phyloP scores from a whole-genome alignment of 257 asterid species.

The Vinca minor region DNA sequence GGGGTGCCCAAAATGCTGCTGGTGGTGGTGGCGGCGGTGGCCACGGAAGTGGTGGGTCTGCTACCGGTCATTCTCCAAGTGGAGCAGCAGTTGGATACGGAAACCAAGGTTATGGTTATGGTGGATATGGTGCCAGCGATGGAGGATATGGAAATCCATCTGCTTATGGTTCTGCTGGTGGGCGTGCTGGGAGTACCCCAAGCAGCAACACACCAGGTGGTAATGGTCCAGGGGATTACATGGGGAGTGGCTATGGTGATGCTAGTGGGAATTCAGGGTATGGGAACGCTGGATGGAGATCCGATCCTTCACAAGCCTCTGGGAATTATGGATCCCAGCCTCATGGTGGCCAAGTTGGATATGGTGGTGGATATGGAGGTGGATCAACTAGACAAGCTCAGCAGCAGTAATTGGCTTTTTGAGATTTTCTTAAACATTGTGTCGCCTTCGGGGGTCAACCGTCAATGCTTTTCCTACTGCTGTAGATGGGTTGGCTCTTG shows the following conservation, averaged over 20 bases:
- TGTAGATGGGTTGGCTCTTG: slow-evolving; percentile 40
- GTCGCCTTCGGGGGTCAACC: slow-evolving; percentile 18
- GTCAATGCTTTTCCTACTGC: slow-evolving; percentile 20
- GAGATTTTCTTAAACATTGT: slow-evolving; percentile 1
- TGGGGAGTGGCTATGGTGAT: slow-evolving; percentile 63
- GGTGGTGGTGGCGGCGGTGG: slow-evolving; percentile 34
- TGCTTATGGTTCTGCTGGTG: slow-evolving; percentile 63
- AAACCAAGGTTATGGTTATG: slow-evolving; percentile 75
- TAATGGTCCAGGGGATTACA: slow-evolving; percentile 39
- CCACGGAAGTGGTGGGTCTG: slow-evolving; percentile 38
- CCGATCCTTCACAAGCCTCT: too few relatives aligned
- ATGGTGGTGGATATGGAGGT: slow-evolving; percentile 61
- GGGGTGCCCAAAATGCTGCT: slow-evolving; percentile 43
- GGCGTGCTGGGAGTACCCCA: slow-evolving; percentile 58
- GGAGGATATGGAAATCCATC: slow-evolving; percentile 61
- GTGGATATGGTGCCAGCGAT: slow-evolving; percentile 61
- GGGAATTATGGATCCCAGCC: slow-evolving; percentile 38
- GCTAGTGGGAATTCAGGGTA: slow-evolving; percentile 50
- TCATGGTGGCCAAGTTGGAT: slow-evolving; percentile 44
- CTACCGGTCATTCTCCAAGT: slow-evolving; percentile 63
- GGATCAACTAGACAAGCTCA: slow-evolving; percentile 43
- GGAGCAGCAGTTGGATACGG: slow-evolving; percentile 69
- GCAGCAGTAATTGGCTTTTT: slow-evolving; percentile 37
- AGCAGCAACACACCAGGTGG: slow-evolving; percentile 34
- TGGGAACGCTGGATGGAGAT: too few relatives aligned